Conservation (phyloP, 2,329 filamentous ascomycete genomes). For the Fusarium robinianum region DNA sequence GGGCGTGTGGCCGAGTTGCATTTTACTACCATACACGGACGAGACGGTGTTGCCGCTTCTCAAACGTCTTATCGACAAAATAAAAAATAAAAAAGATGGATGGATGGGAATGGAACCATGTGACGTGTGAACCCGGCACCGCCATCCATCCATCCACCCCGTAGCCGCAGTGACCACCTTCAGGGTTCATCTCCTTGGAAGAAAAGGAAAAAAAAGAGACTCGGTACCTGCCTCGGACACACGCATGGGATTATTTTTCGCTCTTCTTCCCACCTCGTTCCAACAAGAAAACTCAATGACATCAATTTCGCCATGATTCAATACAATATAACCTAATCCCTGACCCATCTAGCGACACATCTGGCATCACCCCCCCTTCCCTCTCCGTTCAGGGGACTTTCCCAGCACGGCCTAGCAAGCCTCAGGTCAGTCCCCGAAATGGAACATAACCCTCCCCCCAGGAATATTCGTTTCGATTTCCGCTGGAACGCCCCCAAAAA, state of each 20-base stretch:
- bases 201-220: neutral
- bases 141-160: too few species aligned
- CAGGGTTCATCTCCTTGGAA: too few species aligned
- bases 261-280: neutral
- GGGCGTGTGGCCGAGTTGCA: too few species aligned
- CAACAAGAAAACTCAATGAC: constrained; percentile 23
- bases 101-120: too few species aligned
- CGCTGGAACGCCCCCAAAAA: constrained; percentile 4
- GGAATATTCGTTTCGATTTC: constrained; percentile 22
- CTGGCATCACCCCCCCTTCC: too few species aligned
- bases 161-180: too few species aligned
- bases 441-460: constrained; percentile 10
- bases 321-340: neutral
- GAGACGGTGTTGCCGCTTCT: too few species aligned
- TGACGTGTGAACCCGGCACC: too few species aligned
- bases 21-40: too few species aligned
- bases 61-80: too few species aligned
- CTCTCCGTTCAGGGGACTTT: constrained; percentile 1
- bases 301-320: constrained; percentile 20
- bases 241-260: neutral
- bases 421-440: constrained; percentile 21
- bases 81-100: too few species aligned
- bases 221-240: neutral
- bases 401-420: constrained; percentile 5
- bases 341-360: constrained; percentile 7